Evolutionary conservation across 1,284 basidiomycete species (phyloP).

Genomic region (Meira nashicola): DNA sequence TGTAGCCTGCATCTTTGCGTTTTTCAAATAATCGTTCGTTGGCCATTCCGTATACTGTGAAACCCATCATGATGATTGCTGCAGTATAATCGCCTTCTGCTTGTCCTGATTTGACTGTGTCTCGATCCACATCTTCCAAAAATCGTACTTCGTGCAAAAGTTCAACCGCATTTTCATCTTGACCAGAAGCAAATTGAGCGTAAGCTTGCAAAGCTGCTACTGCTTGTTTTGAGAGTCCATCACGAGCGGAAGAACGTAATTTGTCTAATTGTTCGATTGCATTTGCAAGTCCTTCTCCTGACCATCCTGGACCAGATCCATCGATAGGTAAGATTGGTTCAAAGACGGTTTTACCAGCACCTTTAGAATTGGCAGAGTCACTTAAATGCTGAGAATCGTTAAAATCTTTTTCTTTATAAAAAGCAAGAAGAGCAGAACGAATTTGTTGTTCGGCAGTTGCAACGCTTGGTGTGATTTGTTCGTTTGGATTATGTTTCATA

Average conservation of each 20-base stretch:
- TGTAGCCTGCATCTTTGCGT: slow-evolving; percentile 28
- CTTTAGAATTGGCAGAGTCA: slow-evolving; percentile 11
- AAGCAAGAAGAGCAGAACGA: slow-evolving; percentile 6
- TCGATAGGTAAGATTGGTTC: slow-evolving; percentile 29
- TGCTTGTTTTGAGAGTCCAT: slow-evolving; percentile 10
- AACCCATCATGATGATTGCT: slow-evolving; percentile 37
- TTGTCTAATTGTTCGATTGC: slow-evolving; percentile 29
- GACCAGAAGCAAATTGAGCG: slow-evolving; percentile 40
- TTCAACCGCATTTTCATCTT: slow-evolving; percentile 40
- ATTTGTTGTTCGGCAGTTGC: slow-evolving; percentile 5
- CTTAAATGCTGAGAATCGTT: slow-evolving; percentile 14
- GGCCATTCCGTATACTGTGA: slow-evolving; percentile 44
- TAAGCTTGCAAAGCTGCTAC: slow-evolving; percentile 28
- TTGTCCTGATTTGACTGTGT: slow-evolving; percentile 15
- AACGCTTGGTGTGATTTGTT: slow-evolving; percentile 9
- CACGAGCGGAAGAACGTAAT: slow-evolving; percentile 19
- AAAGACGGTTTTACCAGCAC: slow-evolving; percentile 22
- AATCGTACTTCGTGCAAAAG: slow-evolving; percentile 40
- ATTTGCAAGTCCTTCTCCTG: slow-evolving; percentile 22
- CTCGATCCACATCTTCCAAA: slow-evolving; percentile 29
- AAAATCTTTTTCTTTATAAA: slow-evolving; percentile 22
- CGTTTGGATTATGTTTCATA: slow-evolving; percentile 50
- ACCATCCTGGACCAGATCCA: slow-evolving; percentile 31
- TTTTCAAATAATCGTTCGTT: slow-evolving; percentile 38
- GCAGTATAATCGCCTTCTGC: slow-evolving; percentile 26